Conservation (phyloP, 441 rosid genomes). For the Lagerstroemia fauriei region DNA sequence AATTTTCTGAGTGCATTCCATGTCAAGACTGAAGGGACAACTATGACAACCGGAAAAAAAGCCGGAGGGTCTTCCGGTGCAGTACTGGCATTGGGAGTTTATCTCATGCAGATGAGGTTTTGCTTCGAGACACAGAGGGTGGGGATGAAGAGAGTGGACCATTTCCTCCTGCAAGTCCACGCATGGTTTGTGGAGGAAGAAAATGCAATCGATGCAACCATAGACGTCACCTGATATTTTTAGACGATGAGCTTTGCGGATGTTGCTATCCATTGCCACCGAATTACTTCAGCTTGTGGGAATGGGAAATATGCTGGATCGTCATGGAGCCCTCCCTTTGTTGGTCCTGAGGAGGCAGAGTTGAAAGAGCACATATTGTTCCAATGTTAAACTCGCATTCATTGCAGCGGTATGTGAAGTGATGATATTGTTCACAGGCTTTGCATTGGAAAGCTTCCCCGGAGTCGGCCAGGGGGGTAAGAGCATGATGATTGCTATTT, state of each 20-base stretch:
- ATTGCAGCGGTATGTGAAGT: not conserved
- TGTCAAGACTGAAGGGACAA: too few relatives aligned
- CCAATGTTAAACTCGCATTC: constrained; percentile 5
- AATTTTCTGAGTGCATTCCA: not conserved
- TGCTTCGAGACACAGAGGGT: too few relatives aligned
- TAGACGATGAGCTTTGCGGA: not conserved
- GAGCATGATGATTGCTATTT: not conserved
- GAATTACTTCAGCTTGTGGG: not conserved
- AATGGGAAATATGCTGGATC: not conserved
- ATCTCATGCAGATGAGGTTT: too few relatives aligned
- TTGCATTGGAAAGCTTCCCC: not conserved
- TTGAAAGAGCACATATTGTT: not conserved
- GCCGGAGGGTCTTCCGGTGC: not conserved
- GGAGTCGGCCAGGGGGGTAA: not conserved
- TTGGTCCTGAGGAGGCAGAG: not conserved
- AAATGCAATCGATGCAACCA: too few relatives aligned
- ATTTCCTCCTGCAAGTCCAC: too few relatives aligned
- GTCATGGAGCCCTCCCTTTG: not conserved
- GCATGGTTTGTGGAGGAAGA: too few relatives aligned
- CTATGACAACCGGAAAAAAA: not conserved
- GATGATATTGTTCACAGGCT: not conserved
- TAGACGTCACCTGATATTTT: constrained; percentile 3
- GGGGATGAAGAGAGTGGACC: too few relatives aligned
- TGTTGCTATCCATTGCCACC: not conserved
- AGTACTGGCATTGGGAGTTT: too few relatives aligned